Evolutionary conservation across 2,329 filamentous ascomycete species (phyloP), one percentile per base, ranked within the genome.

Genomic region (Pseudocercospora eumusae): DNA sequence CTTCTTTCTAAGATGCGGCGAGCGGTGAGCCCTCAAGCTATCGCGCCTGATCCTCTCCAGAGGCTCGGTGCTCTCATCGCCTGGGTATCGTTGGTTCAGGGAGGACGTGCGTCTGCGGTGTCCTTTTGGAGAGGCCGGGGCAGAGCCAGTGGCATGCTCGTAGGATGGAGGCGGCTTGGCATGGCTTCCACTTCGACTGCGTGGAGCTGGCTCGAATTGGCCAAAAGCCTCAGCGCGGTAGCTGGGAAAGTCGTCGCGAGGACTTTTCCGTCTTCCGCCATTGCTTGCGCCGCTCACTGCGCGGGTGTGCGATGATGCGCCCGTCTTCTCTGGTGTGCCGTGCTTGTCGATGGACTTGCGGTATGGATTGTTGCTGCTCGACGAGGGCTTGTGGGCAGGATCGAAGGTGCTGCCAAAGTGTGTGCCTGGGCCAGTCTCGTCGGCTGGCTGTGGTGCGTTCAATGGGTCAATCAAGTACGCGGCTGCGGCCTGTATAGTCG

Each of bases 391-490:
- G 45, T 63, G 62, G 2, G 64, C 59, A 21, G 75, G 73, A 52
- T 75, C 76, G 65, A 79, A 80, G 8, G 79, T 80, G 53, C 78
- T 78, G 60, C 77, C 75, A 70, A 86, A 84, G 65, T 85, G 84
- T 3, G 81, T 79, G 62, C 84, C 84, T n/a, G 84, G 83, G 7
- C 88, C 87, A 53, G 85, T 88, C 72, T 89, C 86, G 64, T 88
- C 83, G 63, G 81, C 85, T 13, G 88, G 88, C 64, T 90, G 86
- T 9, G 86, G 87, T 21, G 82, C 87, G 69, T 81, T 86, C 64
- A 92, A 79, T 66, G 89, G 89, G 69, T 89, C 87, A 66, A 91
- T 84, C 49, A 92, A 79, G 71, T 88, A 87, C 70, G 85, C 83
- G 21, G 66, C 62, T 57, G 82, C 79, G 47, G 88, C 86, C 88